Conservation (phyloP, 768 basidiomycete genomes). For the Boletus huronensis region DNA sequence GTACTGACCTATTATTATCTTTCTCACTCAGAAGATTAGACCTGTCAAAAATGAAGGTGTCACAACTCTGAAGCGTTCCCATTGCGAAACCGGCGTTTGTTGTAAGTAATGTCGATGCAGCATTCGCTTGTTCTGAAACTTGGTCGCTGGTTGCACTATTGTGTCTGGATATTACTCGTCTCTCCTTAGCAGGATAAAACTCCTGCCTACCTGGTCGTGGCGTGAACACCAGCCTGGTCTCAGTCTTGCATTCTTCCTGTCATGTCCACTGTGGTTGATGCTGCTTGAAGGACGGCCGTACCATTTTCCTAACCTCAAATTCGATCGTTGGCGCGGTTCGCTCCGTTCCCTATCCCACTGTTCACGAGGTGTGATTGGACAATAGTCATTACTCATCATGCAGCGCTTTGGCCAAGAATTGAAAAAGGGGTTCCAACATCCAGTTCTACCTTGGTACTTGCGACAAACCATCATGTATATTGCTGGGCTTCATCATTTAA, state of each 20-base stretch:
- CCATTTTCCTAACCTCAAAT: background rate
- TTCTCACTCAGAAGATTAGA: background rate
- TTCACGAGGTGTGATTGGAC: background rate
- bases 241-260: background rate
- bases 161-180: background rate
- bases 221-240: background rate
- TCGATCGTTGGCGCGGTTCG: background rate
- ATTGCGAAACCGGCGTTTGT: background rate
- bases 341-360: background rate
- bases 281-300: background rate
- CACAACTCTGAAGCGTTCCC: background rate
- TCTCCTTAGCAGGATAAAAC: background rate
- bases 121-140: background rate
- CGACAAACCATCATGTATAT: slow-evolving; percentile 26
- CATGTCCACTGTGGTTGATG: background rate
- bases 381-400: slow-evolving; percentile 18
- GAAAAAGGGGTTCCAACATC: slow-evolving; percentile 14
- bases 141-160: background rate
- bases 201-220: background rate
- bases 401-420: slow-evolving; percentile 9
- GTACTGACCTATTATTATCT: background rate
- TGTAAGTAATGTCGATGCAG: background rate
- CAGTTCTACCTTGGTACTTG: slow-evolving; percentile 3
- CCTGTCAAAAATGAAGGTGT: background rate
- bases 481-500: slow-evolving; percentile 21